phyloP scores from a whole-genome alignment of 495 filamentous ascomycete genomes.

The Penicillium psychrofluorescens region DNA sequence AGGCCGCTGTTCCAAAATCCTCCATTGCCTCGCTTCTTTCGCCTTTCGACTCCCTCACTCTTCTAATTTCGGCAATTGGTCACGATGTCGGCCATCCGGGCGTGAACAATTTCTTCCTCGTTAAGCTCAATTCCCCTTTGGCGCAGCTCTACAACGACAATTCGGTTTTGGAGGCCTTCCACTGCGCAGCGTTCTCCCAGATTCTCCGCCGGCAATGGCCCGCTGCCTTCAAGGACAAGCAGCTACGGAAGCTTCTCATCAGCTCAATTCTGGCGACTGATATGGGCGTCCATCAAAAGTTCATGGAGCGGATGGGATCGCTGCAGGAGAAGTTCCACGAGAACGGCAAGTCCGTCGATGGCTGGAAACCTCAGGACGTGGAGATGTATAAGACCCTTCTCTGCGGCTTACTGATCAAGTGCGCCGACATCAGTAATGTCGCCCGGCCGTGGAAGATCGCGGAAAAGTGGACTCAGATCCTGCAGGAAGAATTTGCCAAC shows the following conservation, averaged over 20 bases:
- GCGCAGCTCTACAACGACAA: slow-evolving; percentile 98
- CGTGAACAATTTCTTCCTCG: slow-evolving; percentile 94
- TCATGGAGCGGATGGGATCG: slow-evolving; percentile 76
- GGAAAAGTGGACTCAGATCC: slow-evolving; percentile 76
- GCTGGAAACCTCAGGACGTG: slow-evolving; percentile 64
- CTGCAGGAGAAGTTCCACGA: slow-evolving; percentile 68
- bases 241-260: slow-evolving; percentile 84
- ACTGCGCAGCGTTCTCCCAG: slow-evolving; percentile 95
- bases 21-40: slow-evolving; percentile 64
- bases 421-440: slow-evolving; percentile 98
- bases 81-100: slow-evolving; percentile 97
- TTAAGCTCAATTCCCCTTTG: slow-evolving; percentile 85
- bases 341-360: slow-evolving; percentile 48
- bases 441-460: slow-evolving; percentile 78
- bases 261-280: slow-evolving; percentile 93
- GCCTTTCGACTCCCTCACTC: slow-evolving; percentile 81
- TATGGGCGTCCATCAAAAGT: slow-evolving; percentile 94
- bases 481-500: slow-evolving; percentile 89
- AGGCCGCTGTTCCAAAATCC: slow-evolving; percentile 30
- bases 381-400: slow-evolving; percentile 68
- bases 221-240: slow-evolving; percentile 60
- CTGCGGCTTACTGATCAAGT: slow-evolving; percentile 91
- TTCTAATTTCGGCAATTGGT: slow-evolving; percentile 89
- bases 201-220: slow-evolving; percentile 94
- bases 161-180: slow-evolving; percentile 94